These are phyloP conservation scores for Gentiana dahurica DNA, from an alignment of 257 asterid genomes.

Conservation along the genomic window DNA sequence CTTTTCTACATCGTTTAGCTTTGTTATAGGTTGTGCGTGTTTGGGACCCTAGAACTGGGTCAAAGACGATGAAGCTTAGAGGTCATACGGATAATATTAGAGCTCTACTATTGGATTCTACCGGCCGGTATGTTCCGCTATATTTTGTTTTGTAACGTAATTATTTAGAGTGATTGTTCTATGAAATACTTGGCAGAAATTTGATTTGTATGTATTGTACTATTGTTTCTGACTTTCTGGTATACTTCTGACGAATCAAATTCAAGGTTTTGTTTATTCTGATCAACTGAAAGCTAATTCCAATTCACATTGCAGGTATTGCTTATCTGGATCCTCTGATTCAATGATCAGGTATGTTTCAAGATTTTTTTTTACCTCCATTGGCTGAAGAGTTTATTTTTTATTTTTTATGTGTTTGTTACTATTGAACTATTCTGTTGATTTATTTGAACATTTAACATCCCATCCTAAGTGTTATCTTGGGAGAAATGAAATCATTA, in stretches of 20 bases:
- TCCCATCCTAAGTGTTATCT: no score
- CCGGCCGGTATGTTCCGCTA: conserved; percentile 65
- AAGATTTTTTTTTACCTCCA: no score
- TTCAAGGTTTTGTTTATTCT: neutral
- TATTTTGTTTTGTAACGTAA: neutral
- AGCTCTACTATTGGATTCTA: conserved; percentile 75
- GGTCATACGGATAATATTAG: conserved; percentile 97
- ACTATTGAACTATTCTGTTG: no score
- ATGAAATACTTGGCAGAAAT: neutral
- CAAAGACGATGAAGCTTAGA: conserved; percentile 90
- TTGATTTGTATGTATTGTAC: neutral
- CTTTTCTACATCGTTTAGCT: conserved; percentile 5
- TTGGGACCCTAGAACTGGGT: conserved; percentile 96
- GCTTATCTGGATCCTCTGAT: conserved; percentile 98
- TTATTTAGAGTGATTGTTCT: neutral
- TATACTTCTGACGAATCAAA: neutral
- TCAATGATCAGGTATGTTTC: conserved; percentile 82
- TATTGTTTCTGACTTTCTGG: neutral
- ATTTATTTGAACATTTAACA: no score
- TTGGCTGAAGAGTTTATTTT: no score
- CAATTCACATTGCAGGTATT: conserved; percentile 55
- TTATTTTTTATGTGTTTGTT: no score
- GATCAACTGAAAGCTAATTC: neutral
- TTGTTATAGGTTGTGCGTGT: conserved; percentile 73
- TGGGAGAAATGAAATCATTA: no score